A percentile compares a stretch with the other conserved stretches of the same genome.
phyloP scores from a whole-genome alignment of 2,329 filamentous ascomycete species.

The Fusarium kyushuense region DNA sequence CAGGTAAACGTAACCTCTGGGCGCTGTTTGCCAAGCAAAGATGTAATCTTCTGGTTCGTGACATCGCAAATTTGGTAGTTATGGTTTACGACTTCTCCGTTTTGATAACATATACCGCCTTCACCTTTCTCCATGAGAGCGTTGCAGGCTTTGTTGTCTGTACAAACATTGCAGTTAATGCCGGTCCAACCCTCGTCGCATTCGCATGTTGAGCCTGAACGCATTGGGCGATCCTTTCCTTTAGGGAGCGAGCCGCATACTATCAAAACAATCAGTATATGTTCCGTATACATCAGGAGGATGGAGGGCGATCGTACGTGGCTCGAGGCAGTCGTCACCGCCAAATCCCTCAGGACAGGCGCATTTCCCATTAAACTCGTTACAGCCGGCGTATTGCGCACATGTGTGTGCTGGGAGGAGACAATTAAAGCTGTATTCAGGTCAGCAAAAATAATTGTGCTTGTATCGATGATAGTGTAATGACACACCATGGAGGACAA shows the following conservation, averaged over 20 bases:
- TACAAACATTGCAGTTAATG: conserved; percentile 98
- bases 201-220: conserved; percentile 77
- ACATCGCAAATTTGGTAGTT: conserved; percentile 99
- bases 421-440: conserved; percentile 86
- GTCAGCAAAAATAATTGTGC: conserved; percentile 6
- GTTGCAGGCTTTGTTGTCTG: conserved; percentile 84
- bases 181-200: conserved; percentile 96
- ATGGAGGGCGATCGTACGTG: conserved; percentile 63
- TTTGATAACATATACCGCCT: conserved; percentile 90
- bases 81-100: conserved; percentile 89
- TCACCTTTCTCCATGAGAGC: conserved; percentile 85
- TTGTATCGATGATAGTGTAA: not conserved
- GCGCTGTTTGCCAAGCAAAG: conserved; percentile 84
- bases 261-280: conserved; percentile 44
- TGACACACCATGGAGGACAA: conserved; percentile 78
- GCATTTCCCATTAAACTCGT: conserved; percentile 91
- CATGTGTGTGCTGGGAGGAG: conserved; percentile 92
- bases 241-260: conserved; percentile 90
- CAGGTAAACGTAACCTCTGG: conserved; percentile 97
- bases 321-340: conserved; percentile 90
- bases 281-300: not conserved
- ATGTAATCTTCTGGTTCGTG: conserved; percentile 92
- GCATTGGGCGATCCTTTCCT: conserved; percentile 81
- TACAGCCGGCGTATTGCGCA: conserved; percentile 90
- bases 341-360: conserved; percentile 92